Evolutionary conservation across 2,329 filamentous ascomycete species (phyloP).

Genomic region (Aspergillus floridensis): DNA sequence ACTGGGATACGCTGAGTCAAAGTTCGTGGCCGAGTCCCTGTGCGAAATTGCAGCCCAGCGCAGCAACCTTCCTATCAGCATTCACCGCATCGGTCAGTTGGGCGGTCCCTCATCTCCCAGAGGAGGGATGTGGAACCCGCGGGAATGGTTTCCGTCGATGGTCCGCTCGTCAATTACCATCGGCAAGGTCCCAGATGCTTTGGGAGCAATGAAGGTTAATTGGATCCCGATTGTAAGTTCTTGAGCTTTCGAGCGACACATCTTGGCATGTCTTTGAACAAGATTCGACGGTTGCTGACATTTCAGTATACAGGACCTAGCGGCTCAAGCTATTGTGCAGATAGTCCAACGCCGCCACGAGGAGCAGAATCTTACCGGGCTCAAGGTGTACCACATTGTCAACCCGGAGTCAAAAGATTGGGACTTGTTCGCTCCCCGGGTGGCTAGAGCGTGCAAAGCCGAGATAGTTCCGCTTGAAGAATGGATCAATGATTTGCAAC

Average conservation of each 20-base stretch:
- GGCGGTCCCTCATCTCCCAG: neutral
- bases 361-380: neutral
- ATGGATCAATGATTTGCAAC: neutral
- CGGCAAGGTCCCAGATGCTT: neutral
- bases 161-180: neutral
- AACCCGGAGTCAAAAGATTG: neutral
- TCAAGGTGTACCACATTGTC: neutral
- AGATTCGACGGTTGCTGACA: neutral
- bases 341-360: neutral
- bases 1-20: conserved; percentile 7
- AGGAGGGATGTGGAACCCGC: conserved; percentile 3
- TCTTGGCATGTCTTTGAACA: no score
- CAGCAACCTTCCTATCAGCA: neutral
- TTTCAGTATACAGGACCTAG: neutral
- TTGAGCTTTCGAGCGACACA: no score
- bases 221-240: conserved; percentile 6
- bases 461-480: neutral
- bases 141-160: conserved; percentile 7
- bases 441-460: neutral
- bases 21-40: neutral
- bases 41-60: neutral
- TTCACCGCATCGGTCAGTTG: conserved; percentile 8
- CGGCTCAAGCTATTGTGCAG: neutral
- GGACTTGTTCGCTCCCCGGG: neutral
- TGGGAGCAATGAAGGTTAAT: conserved; percentile 3